Percentiles rank a stretch among this genome's conserved stretches.
phyloP scores from a whole-genome alignment of 805 yeast genomes.

The Hanseniaspora vineae region DNA sequence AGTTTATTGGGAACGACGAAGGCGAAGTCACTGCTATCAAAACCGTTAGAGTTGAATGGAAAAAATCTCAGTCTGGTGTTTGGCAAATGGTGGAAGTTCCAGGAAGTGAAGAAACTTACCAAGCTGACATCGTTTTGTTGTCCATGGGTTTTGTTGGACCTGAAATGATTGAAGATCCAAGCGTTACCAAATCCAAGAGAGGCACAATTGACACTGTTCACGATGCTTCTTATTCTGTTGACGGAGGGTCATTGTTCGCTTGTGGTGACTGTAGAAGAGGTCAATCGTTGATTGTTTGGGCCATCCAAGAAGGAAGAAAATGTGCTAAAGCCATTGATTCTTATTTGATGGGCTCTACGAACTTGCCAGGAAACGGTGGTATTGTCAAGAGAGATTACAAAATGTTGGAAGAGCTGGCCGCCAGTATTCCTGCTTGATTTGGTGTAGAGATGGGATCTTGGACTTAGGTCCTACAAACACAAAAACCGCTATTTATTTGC shows the following conservation, averaged over 20 bases:
- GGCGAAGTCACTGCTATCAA: slow-evolving; percentile 93
- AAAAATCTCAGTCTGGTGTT: slow-evolving; percentile 85
- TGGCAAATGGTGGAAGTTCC: slow-evolving; percentile 99
- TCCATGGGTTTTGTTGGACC: slow-evolving; percentile 99
- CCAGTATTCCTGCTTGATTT: slow-evolving; percentile 11
- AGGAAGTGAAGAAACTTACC: slow-evolving; percentile 84
- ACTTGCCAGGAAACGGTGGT: slow-evolving; percentile 89
- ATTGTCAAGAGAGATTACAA: slow-evolving; percentile 75
- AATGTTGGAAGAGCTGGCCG: slow-evolving; percentile 64
- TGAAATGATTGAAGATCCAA: slow-evolving; percentile 63
- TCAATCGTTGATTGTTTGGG: slow-evolving; percentile 97
- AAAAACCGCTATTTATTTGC: no score
- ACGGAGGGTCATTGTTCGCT: slow-evolving; percentile 61
- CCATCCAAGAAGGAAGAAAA: slow-evolving; percentile 98
- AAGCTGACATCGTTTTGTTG: slow-evolving; percentile 84
- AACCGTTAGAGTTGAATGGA: slow-evolving; percentile 97
- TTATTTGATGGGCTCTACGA: slow-evolving; percentile 62
- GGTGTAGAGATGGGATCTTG: no score
- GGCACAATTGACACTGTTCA: slow-evolving; percentile 58
- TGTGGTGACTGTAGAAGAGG: slow-evolving; percentile 99
- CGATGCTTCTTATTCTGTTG: slow-evolving; percentile 56
- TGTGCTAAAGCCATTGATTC: slow-evolving; percentile 91
- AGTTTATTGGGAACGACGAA: slow-evolving; percentile 86
- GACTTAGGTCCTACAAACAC: no score
- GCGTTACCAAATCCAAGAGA: slow-evolving; percentile 53